These are phyloP conservation scores for Arabis alpina DNA, from an alignment of 345 rosid genomes.

Conservation along the genomic window DNA sequence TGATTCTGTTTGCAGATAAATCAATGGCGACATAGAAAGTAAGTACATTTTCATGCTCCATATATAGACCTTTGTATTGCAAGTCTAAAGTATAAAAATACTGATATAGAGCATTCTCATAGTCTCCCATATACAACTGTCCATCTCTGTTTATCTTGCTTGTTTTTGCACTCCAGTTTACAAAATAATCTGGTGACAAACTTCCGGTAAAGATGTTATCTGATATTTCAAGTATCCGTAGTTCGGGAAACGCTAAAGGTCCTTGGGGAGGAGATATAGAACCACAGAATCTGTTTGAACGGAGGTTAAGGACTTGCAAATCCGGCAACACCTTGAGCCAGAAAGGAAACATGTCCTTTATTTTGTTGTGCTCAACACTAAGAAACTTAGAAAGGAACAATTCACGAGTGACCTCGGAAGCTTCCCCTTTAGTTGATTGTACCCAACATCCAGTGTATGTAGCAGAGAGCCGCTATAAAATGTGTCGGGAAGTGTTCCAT, in stretches of 20 bases:
- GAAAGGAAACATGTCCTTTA: slow-evolving; percentile 23
- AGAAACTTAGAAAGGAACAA: neutral
- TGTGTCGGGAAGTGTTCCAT: neutral
- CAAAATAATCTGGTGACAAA: neutral
- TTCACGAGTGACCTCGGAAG: neutral
- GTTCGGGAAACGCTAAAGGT: slow-evolving; percentile 2
- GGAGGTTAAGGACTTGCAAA: slow-evolving; percentile 12
- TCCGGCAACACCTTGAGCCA: slow-evolving; percentile 9
- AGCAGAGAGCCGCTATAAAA: neutral
- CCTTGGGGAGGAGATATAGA: slow-evolving; percentile 2
- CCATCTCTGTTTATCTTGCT: slow-evolving; percentile 2
- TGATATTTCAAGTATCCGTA: slow-evolving; percentile 1
- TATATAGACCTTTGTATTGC: slow-evolving; percentile 21
- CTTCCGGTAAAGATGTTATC: slow-evolving; percentile 9
- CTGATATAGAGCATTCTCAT: neutral
- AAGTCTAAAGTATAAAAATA: neutral
- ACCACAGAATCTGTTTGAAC: slow-evolving; percentile 34
- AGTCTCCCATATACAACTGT: slow-evolving; percentile 29
- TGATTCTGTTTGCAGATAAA: slow-evolving; percentile 18
- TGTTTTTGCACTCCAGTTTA: slow-evolving; percentile 8
- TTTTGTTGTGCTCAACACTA: neutral
- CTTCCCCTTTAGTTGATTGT: slow-evolving; percentile 6
- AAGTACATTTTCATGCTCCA: neutral
- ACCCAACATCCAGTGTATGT: slow-evolving; percentile 1
- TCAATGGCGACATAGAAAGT: slow-evolving; percentile 17